Conservation (phyloP, 345 rosid genomes). For the Citrus cavaleriei region DNA sequence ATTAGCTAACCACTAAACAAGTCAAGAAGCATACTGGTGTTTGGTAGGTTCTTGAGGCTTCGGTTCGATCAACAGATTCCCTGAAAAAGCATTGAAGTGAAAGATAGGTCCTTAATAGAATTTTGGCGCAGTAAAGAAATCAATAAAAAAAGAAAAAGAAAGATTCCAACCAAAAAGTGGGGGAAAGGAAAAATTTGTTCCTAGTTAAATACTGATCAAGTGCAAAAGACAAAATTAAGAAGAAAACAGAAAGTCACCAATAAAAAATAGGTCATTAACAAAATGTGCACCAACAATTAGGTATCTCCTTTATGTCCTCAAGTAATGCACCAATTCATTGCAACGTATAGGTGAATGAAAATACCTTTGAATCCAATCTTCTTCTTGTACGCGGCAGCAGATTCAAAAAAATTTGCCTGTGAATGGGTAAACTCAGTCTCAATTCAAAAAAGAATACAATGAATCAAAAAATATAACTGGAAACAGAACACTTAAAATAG, state of each 20-base stretch:
- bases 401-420: slow-evolving; percentile 81
- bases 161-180: background rate
- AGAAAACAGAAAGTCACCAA: background rate
- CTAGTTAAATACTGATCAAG: background rate
- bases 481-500: background rate
- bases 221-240: background rate
- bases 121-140: background rate
- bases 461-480: background rate
- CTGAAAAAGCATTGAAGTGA: slow-evolving; percentile 28
- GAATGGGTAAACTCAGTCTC: background rate
- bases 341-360: background rate
- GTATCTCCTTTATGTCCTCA: background rate
- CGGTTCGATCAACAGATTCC: slow-evolving; percentile 87
- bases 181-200: background rate
- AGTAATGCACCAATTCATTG: background rate
- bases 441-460: background rate
- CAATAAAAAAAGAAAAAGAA: background rate
- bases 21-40: slow-evolving; percentile 54
- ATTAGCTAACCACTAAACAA: background rate
- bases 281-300: background rate
- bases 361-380: slow-evolving; percentile 94
- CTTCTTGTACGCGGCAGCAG: slow-evolving; percentile 88
- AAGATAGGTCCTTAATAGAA: background rate
- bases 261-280: background rate
- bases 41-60: slow-evolving; percentile 99